Evolutionary conservation across 495 filamentous ascomycete genomes (phyloP).

Genomic region (Penicillium goetzii): DNA sequence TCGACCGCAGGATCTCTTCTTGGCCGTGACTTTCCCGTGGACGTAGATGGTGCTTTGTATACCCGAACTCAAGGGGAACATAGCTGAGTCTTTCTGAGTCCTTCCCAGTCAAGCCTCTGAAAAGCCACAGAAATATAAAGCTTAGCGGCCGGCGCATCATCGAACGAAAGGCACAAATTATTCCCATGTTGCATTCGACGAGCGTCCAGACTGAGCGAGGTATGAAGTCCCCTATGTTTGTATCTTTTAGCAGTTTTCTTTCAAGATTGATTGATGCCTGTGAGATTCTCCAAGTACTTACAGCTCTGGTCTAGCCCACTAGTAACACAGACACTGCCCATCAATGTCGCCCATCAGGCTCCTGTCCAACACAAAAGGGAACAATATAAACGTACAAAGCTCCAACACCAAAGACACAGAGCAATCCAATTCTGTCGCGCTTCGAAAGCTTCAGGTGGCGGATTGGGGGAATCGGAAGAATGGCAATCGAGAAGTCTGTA

Average conservation of each 20-base stretch:
- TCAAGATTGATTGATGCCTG: not conserved
- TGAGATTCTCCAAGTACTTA: not conserved
- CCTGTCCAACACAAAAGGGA: not conserved
- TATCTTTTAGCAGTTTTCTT: not conserved
- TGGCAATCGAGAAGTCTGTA: conserved; percentile 45
- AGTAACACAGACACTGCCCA: conserved; percentile 17
- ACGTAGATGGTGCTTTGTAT: not conserved
- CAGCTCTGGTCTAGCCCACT: conserved; percentile 17
- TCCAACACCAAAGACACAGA: conserved; percentile 41
- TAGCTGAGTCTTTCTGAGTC: not conserved
- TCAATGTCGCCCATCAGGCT: not conserved
- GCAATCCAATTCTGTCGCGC: conserved; percentile 37
- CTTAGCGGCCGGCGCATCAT: conserved; percentile 14
- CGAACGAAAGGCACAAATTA: conserved; percentile 17
- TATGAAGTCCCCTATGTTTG: conserved; percentile 13
- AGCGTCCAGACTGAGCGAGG: conserved; percentile 16
- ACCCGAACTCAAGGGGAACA: conserved; percentile 1
- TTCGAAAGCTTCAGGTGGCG: conserved; percentile 36
- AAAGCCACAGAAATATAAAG: conserved; percentile 9
- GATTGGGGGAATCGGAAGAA: conserved; percentile 44
- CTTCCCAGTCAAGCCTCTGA: conserved; percentile 1
- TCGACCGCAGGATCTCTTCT: conserved; percentile 4
- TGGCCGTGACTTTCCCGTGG: conserved; percentile 3
- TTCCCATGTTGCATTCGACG: conserved; percentile 15
- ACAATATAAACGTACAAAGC: conserved; percentile 35